Conservation (phyloP, 1,284 basidiomycete species). For the Puccinia brachypodii region DNA sequence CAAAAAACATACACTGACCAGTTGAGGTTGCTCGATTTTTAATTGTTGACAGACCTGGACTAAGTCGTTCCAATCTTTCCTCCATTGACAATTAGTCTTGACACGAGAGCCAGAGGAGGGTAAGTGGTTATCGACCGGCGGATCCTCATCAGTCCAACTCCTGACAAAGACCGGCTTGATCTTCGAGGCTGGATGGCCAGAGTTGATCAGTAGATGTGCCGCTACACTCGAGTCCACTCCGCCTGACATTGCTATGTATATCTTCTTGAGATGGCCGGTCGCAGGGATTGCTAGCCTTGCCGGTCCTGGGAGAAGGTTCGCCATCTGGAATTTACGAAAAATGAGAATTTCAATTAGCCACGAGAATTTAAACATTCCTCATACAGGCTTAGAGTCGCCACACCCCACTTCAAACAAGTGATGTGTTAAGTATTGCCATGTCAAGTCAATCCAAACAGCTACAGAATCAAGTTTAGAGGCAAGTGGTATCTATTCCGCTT, state of each 20-base stretch:
- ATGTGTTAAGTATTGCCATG: no score
- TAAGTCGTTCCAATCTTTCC: constrained; percentile 90
- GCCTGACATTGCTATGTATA: constrained; percentile 89
- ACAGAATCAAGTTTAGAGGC: no score
- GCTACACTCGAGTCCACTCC: constrained; percentile 91
- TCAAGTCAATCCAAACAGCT: no score
- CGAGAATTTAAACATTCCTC: no score
- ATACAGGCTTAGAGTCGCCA: no score
- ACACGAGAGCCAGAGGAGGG: constrained; percentile 37
- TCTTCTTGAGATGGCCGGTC: constrained; percentile 58
- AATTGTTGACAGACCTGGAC: constrained; percentile 68
- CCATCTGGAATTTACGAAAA: no score
- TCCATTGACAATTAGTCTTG: constrained; percentile 80
- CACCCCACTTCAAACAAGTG: no score
- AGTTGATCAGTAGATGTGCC: constrained; percentile 69
- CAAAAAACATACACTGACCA: constrained; percentile 64
- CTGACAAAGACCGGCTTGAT: constrained; percentile 67
- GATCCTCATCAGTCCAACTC: constrained; percentile 93
- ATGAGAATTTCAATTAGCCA: no score
- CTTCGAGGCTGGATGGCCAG: constrained; percentile 59
- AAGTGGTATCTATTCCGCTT: no score
- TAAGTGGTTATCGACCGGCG: neutral
- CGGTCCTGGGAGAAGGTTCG: no score
- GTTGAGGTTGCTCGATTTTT: constrained; percentile 52
- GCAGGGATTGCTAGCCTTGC: no score